Evolutionary conservation across 257 asterid species (phyloP).

Genomic region (Paraleonurus japonicus): DNA sequence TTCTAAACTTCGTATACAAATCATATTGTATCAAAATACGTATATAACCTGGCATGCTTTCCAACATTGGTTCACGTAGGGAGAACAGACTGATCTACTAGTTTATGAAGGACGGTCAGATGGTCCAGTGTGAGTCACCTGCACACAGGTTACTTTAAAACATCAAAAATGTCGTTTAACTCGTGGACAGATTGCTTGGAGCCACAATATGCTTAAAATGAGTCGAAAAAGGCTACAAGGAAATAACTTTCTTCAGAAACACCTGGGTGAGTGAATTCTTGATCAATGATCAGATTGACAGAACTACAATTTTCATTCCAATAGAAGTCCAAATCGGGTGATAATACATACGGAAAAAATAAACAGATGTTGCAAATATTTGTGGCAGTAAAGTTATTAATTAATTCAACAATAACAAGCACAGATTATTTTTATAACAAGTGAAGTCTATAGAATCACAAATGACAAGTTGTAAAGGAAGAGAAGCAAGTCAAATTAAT

Average conservation of each 20-base stretch:
- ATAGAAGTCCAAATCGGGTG: not conserved
- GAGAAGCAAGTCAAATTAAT: not conserved
- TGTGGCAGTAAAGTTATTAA: constrained; percentile 5
- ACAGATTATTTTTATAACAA: not conserved
- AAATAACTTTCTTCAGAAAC: not conserved
- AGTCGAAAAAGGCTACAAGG: too few relatives aligned
- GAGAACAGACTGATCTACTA: too few relatives aligned
- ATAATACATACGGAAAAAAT: not conserved
- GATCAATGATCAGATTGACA: not conserved
- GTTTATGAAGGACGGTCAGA: too few relatives aligned
- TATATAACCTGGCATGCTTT: not conserved
- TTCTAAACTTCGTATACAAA: too few relatives aligned
- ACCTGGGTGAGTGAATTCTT: not conserved
- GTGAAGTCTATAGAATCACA: not conserved
- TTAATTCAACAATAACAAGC: not conserved
- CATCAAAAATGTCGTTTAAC: too few relatives aligned
- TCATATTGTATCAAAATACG: not conserved
- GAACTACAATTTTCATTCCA: not conserved
- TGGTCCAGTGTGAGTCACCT: too few relatives aligned
- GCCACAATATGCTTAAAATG: too few relatives aligned
- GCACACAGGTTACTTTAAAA: too few relatives aligned
- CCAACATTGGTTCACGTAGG: not conserved
- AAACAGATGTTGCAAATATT: not conserved
- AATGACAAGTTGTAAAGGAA: not conserved
- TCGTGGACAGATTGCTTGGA: too few relatives aligned